These are phyloP conservation scores for Annulohypoxylon truncatum DNA, from an alignment of 2,329 filamentous ascomycete species.

Conservation along the genomic window DNA sequence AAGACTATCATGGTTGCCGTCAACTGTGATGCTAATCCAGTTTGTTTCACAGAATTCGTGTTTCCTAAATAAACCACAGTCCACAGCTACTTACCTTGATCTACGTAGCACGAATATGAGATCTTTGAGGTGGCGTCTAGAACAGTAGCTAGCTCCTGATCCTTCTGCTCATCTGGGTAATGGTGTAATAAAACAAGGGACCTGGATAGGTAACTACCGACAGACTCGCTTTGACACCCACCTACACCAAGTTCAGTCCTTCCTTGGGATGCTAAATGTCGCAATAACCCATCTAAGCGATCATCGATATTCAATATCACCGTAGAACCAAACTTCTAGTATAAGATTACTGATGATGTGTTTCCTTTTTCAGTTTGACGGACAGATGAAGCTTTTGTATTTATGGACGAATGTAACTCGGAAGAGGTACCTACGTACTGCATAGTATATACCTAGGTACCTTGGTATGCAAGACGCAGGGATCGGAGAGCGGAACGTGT, in stretches of 20 bases:
- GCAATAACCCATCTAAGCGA: background rate
- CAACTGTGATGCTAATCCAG: background rate
- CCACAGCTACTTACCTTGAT: background rate
- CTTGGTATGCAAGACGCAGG: background rate
- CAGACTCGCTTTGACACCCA: background rate
- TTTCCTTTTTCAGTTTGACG: background rate
- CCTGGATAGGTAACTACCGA: background rate
- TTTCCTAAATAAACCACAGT: background rate
- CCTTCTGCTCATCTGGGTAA: background rate
- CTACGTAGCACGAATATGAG: background rate
- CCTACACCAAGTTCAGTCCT: background rate
- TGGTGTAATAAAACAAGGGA: background rate
- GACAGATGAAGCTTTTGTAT: background rate
- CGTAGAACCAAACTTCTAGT: background rate
- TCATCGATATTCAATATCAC: background rate
- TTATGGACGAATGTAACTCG: slow-evolving; percentile 2
- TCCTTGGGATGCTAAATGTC: background rate
- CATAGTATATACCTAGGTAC: too few species aligned
- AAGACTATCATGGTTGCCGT: background rate
- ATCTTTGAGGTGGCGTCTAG: background rate
- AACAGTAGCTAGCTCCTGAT: background rate
- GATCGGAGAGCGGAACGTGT: slow-evolving; percentile 27
- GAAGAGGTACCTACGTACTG: background rate
- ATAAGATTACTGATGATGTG: background rate
- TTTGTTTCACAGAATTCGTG: background rate